phyloP scores from a whole-genome alignment of 2,329 filamentous ascomycete genomes.

The Arachnopeziza araneosa region DNA sequence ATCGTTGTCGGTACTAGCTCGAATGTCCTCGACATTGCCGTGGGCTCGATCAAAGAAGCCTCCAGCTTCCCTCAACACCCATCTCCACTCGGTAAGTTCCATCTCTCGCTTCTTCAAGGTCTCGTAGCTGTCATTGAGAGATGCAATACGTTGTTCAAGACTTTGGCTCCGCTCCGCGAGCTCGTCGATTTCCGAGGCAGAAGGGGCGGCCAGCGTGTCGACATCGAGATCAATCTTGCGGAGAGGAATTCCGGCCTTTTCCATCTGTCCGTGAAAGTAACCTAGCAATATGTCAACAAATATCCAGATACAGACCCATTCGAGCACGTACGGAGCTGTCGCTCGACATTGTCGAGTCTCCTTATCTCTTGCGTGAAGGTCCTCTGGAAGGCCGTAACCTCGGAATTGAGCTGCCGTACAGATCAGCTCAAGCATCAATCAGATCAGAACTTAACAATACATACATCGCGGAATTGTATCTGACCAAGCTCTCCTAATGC shows the following conservation, averaged over 20 bases:
- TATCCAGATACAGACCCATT: neutral
- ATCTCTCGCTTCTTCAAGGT: constrained; percentile 96
- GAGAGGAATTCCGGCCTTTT: constrained; percentile 81
- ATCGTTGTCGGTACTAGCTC: constrained; percentile 76
- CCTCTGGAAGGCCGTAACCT: constrained; percentile 89
- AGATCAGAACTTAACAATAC: constrained; percentile 4
- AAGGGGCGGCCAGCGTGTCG: constrained; percentile 78
- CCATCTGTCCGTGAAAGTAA: constrained; percentile 94
- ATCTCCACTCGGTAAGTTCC: constrained; percentile 96
- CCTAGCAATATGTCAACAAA: constrained; percentile 42
- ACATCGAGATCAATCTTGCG: constrained; percentile 87
- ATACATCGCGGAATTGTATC: constrained; percentile 95
- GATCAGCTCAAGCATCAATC: constrained; percentile 18
- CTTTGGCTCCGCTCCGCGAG: constrained; percentile 87
- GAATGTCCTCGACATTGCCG: constrained; percentile 93
- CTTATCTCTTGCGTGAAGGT: constrained; percentile 98
- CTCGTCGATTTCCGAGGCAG: constrained; percentile 93
- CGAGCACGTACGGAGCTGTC: constrained; percentile 75
- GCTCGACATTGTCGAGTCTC: constrained; percentile 94
- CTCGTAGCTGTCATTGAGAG: constrained; percentile 97
- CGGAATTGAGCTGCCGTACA: constrained; percentile 71
- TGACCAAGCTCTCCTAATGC: constrained; percentile 92
- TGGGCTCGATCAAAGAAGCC: constrained; percentile 97
- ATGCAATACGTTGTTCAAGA: constrained; percentile 84
- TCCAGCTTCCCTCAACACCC: constrained; percentile 92